phyloP scores from a whole-genome alignment of 306 rosid genomes.

The Chamaecrista fasciculata region DNA sequence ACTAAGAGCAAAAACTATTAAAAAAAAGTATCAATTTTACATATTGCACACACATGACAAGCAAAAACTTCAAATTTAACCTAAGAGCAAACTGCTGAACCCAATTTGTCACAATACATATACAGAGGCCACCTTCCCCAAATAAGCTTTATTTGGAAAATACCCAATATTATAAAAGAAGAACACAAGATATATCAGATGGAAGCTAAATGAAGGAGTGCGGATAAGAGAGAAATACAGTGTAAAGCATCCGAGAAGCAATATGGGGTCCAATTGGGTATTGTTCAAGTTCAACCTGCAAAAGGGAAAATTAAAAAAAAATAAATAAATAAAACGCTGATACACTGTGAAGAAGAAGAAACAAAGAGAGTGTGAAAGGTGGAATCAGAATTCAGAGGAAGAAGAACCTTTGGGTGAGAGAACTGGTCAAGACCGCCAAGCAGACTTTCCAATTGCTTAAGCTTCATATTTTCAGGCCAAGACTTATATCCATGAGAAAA shows the following conservation, averaged over 20 bases:
- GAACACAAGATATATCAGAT: background rate
- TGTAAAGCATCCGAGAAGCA: conserved; percentile 89
- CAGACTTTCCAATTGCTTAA: conserved; percentile 80
- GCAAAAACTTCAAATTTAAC: conserved; percentile 3
- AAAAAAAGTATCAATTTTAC: background rate
- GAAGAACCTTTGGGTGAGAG: conserved; percentile 70
- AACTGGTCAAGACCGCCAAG: conserved; percentile 78
- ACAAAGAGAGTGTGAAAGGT: background rate
- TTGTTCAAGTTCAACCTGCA: conserved; percentile 84
- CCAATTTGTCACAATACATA: background rate
- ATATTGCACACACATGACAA: background rate
- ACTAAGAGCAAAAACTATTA: no score
- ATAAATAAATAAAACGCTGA: no score
- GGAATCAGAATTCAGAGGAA: background rate
- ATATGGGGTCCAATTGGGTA: conserved; percentile 97
- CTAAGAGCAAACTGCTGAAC: background rate
- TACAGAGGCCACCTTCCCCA: background rate
- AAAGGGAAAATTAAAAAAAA: conserved; percentile 17
- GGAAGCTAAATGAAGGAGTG: background rate
- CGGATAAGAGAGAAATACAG: conserved; percentile 41
- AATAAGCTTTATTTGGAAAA: no score
- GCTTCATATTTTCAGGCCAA: conserved; percentile 56
- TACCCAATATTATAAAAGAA: background rate
- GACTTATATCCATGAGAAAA: no score
- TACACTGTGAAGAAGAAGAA: background rate